Conservation (phyloP, 129 eudicot species). For the Escallonia herrerae region DNA sequence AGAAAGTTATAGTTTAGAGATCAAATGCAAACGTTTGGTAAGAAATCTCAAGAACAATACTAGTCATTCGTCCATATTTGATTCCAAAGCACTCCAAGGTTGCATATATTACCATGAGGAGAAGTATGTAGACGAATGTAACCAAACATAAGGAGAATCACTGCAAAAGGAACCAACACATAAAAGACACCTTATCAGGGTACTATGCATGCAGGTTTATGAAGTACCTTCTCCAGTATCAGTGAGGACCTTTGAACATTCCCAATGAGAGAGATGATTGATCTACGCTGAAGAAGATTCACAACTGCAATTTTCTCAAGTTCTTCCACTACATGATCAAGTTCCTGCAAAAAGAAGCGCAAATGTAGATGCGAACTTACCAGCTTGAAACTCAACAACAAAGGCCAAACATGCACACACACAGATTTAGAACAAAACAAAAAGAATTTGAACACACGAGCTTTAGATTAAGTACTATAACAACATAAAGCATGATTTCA, state of each 20-base stretch:
- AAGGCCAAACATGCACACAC: no score
- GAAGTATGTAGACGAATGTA: background rate
- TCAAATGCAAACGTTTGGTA: no score
- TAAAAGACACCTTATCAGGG: background rate
- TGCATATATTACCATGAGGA: background rate
- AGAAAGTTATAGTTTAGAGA: no score
- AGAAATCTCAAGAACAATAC: no score
- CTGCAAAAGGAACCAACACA: background rate
- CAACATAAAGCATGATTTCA: slow-evolving; percentile 1
- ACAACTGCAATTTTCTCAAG: slow-evolving; percentile 94
- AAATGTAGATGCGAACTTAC: slow-evolving; percentile 4
- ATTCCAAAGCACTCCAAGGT: background rate
- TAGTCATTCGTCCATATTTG: no score
- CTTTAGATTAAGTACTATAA: no score
- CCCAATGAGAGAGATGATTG: slow-evolving; percentile 95
- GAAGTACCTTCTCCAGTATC: slow-evolving; percentile 75
- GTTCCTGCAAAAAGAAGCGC: slow-evolving; percentile 58
- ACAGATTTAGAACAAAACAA: background rate
- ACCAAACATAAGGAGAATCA: no score
- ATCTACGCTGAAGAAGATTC: slow-evolving; percentile 71
- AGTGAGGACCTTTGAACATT: slow-evolving; percentile 94
- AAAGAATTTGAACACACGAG: background rate
- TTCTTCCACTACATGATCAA: slow-evolving; percentile 90
- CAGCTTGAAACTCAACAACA: background rate
- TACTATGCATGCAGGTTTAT: no score